phyloP scores from a whole-genome alignment of 73 alveolate species.

The Vitrella brassicaformis region DNA sequence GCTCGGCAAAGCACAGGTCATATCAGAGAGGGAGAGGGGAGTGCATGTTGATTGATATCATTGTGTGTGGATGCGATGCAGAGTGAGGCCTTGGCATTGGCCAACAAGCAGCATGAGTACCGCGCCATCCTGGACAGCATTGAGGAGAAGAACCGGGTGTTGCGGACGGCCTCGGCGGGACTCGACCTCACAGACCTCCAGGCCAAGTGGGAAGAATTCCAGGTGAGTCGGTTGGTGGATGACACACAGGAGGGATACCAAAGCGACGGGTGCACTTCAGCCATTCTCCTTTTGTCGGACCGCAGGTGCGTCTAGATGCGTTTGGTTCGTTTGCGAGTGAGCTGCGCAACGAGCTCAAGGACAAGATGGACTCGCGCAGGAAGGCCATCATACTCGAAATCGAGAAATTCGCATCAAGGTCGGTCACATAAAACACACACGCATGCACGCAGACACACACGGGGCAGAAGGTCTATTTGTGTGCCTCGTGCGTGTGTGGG shows the following conservation, averaged over 20 bases:
- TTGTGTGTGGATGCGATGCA: too few species aligned
- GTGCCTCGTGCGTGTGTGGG: too few species aligned
- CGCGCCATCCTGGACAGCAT: constrained; percentile 9
- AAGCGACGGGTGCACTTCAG: too few species aligned
- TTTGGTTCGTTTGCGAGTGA: background rate
- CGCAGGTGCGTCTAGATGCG: background rate
- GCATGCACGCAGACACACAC: background rate
- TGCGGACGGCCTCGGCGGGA: constrained; percentile 14
- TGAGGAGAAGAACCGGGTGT: constrained; percentile 30
- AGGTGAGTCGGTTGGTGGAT: too few species aligned
- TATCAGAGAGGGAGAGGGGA: too few species aligned
- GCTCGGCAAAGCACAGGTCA: constrained; percentile 36
- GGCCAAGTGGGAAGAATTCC: constrained; percentile 29
- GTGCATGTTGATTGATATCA: too few species aligned
- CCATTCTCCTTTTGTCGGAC: too few species aligned
- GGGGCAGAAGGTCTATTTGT: background rate
- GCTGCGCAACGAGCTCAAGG: constrained; percentile 20
- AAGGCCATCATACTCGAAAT: constrained; percentile 10
- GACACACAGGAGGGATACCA: too few species aligned
- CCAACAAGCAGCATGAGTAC: constrained; percentile 4
- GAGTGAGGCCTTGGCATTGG: background rate
- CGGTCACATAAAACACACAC: background rate
- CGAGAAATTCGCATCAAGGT: constrained; percentile 17
- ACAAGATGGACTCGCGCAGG: constrained; percentile 17
- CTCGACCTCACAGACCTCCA: constrained; percentile 5